Evolutionary conservation across 208 protist species (phyloP).

Genomic region (Trypanosoma scelopori): DNA sequence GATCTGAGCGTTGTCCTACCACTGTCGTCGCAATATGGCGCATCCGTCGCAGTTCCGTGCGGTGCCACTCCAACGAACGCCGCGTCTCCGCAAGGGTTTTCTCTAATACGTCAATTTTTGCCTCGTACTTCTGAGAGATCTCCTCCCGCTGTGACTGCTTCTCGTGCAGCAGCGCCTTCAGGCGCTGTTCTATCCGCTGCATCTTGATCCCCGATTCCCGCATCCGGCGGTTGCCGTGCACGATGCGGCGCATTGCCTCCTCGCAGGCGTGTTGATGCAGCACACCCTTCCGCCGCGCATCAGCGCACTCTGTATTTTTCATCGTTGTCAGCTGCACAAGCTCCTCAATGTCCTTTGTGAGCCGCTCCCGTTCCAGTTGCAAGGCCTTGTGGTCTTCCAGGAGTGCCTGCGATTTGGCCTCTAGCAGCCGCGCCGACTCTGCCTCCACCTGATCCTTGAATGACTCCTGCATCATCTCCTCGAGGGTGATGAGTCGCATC

Average conservation of each 20-base stretch:
- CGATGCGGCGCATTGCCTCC: constrained; percentile 58
- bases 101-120: constrained; percentile 40
- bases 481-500: constrained; percentile 72
- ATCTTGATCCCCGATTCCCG: constrained; percentile 52
- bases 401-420: constrained; percentile 41
- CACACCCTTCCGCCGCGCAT: constrained; percentile 41
- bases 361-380: constrained; percentile 45
- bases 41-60: constrained; percentile 53
- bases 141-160: constrained; percentile 29
- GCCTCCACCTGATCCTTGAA: constrained; percentile 56
- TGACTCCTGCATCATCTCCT: constrained; percentile 65
- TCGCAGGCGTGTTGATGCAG: constrained; percentile 58
- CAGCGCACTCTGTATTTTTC: constrained; percentile 48
- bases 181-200: constrained; percentile 51
- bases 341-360: constrained; percentile 67
- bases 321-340: constrained; percentile 55
- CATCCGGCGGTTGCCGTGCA: constrained; percentile 36
- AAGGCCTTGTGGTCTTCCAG: constrained; percentile 48
- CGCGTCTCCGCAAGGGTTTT: constrained; percentile 47
- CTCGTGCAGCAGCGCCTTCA: constrained; percentile 43
- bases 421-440: constrained; percentile 44
- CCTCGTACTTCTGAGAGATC: constrained; percentile 39
- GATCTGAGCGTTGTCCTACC: constrained; percentile 64
- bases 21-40: constrained; percentile 49
- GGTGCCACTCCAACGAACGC: constrained; percentile 41